phyloP scores from a whole-genome alignment of 2,329 filamentous ascomycete species.

The Penicillium freii region DNA sequence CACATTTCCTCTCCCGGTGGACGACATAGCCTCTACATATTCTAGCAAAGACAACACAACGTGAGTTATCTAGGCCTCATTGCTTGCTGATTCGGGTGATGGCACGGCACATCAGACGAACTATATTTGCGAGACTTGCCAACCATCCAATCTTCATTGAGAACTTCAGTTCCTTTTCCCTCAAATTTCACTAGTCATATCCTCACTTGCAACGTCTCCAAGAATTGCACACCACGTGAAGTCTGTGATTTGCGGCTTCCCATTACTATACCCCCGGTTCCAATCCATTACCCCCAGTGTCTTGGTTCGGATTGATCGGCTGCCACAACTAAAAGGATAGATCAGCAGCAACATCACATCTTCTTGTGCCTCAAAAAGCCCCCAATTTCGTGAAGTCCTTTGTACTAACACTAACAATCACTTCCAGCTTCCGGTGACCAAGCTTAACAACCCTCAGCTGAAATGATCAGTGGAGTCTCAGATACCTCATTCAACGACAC shows the following conservation, averaged over 20 bases:
- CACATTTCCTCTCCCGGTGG: accelerated
- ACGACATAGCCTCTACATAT: not conserved
- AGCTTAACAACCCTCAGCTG: not conserved
- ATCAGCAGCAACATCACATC: not conserved
- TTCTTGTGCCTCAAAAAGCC: not conserved
- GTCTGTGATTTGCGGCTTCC: not conserved
- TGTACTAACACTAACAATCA: too few species aligned
- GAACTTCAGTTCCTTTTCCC: too few species aligned
- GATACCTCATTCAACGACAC: not conserved
- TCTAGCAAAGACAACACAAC: not conserved
- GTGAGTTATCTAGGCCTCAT: not conserved
- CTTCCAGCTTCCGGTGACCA: not conserved
- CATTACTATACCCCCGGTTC: not conserved
- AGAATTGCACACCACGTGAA: too few species aligned
- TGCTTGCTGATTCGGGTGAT: not conserved
- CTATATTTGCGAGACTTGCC: not conserved
- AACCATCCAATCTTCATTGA: not conserved
- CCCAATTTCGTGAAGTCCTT: not conserved
- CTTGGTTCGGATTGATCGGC: not conserved
- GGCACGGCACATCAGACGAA: not conserved
- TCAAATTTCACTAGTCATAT: not conserved
- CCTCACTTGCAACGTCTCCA: not conserved
- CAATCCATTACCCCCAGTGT: too few species aligned
- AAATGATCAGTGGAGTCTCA: too few species aligned
- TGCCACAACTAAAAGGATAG: not conserved